Evolutionary conservation across 768 basidiomycete genomes (phyloP), one percentile per base, ranked within the genome.

Genomic region (Rhizopogon vulgaris): DNA sequence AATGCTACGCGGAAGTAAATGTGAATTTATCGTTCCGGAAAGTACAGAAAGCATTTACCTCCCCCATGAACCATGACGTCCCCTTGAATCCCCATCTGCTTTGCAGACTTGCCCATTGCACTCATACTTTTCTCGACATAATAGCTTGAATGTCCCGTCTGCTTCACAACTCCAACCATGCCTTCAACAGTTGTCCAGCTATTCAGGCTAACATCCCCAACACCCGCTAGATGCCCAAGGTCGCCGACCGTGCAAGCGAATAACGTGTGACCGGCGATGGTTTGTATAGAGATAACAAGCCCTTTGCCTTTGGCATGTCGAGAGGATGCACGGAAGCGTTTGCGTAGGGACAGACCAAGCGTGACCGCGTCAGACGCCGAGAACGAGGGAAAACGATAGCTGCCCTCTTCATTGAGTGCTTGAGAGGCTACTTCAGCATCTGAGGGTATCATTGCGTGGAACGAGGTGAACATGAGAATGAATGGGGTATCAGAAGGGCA

Each of bases 71-170:
- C 76, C 28, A 78, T 71, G 56, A 78, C 73, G 50, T 89, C 84
- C 14, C 74, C 76, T 51, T 84, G 80, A 34, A 85, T 73, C 4
- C 84, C 87, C 71, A 86, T 74, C 58, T 89, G 84, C 58, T 80
- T 80, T 37, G 84, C 76, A 6, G 82, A 83, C 69, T 86, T 89
- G 15, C 85, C 85, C 83, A 87, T 85, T 3, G 89, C 89, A 43
- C 78, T 80, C 82, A 89, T 89, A 6, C 87, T 86, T 63, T 90
- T 90, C 63, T 91, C 89, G 8, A 92, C 86, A 65, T 92, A 92
- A 66, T 75, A 91, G 58, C 84, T 89, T 7, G 87, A 88, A 63
- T 91, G 90, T 2, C 90, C 88, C 15, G 88, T 91, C 54, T 87
- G 76, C 58, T 77, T 79, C 41, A 90, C 88, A 24, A 90, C 84